phyloP scores from a whole-genome alignment of 768 basidiomycete species.

The Termitomyces sp. region DNA sequence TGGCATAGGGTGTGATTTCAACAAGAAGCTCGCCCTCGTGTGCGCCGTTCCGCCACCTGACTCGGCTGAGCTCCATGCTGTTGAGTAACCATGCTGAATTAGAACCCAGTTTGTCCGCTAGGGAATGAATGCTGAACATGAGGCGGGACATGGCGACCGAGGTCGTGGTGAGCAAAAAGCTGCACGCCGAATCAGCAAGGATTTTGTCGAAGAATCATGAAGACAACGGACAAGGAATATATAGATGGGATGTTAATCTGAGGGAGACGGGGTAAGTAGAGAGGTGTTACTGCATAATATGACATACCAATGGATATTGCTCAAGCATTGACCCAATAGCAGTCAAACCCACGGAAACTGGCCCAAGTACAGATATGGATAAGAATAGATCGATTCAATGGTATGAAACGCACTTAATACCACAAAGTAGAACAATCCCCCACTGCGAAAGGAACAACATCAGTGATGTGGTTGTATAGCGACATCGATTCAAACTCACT shows the following conservation, averaged over 20 bases:
- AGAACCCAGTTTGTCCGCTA: slow-evolving; percentile 38
- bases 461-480: not conserved
- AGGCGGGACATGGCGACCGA: slow-evolving; percentile 29
- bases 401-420: slow-evolving; percentile 27
- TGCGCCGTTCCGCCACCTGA: slow-evolving; percentile 34
- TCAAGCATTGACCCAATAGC: slow-evolving; percentile 31
- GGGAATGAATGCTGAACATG: slow-evolving; percentile 31
- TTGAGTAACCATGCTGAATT: slow-evolving; percentile 42
- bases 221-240: slow-evolving; percentile 28
- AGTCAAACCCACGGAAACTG: slow-evolving; percentile 29
- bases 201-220: not conserved
- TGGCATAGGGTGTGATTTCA: slow-evolving; percentile 17
- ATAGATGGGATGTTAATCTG: slow-evolving; percentile 36
- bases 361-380: no score
- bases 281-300: not conserved
- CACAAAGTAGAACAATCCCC: slow-evolving; percentile 39
- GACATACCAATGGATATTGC: slow-evolving; percentile 25
- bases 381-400: not conserved
- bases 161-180: slow-evolving; percentile 24
- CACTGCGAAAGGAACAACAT: slow-evolving; percentile 21
- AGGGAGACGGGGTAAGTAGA: not conserved
- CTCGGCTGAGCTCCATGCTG: slow-evolving; percentile 41
- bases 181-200: slow-evolving; percentile 3
- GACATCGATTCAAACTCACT: slow-evolving; percentile 24
- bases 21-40: slow-evolving; percentile 37